phyloP scores from a whole-genome alignment of 495 filamentous ascomycete genomes.

The Penicillium argentinense region DNA sequence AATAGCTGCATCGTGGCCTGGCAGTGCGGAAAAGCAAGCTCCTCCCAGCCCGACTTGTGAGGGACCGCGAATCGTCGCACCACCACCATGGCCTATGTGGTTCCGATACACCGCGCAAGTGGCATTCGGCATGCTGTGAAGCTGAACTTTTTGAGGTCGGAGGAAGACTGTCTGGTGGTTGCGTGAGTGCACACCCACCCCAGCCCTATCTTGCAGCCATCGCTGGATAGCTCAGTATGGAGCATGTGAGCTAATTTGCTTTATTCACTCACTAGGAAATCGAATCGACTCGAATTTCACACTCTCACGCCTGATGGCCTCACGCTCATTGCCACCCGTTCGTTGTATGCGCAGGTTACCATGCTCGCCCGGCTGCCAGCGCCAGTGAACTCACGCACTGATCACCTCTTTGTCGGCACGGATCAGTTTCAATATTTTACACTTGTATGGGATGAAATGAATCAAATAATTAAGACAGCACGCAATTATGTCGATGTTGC shows the following conservation, averaged over 20 bases:
- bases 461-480: constrained; percentile 63
- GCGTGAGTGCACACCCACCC: constrained; percentile 59
- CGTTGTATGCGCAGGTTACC: constrained; percentile 78
- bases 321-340: constrained; percentile 58
- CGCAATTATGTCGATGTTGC: constrained; percentile 69
- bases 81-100: constrained; percentile 81
- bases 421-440: constrained; percentile 89
- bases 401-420: constrained; percentile 91
- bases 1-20: too few species aligned
- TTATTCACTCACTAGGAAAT: constrained; percentile 61
- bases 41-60: constrained; percentile 9
- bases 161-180: constrained; percentile 79
- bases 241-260: constrained; percentile 3
- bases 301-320: constrained; percentile 59
- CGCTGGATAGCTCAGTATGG: background rate
- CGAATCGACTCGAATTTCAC: constrained; percentile 91
- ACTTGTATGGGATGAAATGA: constrained; percentile 71
- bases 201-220: background rate
- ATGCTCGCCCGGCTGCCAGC: constrained; percentile 77
- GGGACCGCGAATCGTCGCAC: constrained; percentile 2
- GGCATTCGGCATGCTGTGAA: constrained; percentile 87
- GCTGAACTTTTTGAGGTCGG: constrained; percentile 66
- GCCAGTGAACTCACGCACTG: constrained; percentile 68
- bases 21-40: too few species aligned
- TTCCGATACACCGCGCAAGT: constrained; percentile 88